Evolutionary conservation across 73 alveolate species (phyloP), one percentile per base, ranked within the genome.

Genomic region (Paramecium caudatum): DNA sequence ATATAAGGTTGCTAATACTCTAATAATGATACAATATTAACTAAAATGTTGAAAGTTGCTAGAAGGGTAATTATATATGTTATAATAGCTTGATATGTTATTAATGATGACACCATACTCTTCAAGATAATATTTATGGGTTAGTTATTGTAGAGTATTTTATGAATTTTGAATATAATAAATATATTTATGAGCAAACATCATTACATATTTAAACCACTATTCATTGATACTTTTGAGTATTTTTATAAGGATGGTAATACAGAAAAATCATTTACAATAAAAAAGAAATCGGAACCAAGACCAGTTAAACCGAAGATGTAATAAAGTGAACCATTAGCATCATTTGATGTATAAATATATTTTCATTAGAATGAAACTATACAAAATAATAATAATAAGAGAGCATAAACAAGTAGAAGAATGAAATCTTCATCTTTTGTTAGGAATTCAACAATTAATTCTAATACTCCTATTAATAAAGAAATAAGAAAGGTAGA

Each of bases 31-130:
- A 41, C 39, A 41, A 3, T 10, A 12, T 27, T 74, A 39, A 41
- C 45, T 10, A 74, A 21, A 43, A 8, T 74, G 46, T 34, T 74
- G 2, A 74, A 74, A 41, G 32, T 74, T 21, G 88, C 88, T 3
- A 74, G 88, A 45, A 74, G 68, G 43, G 88, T 74, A 74, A 74
- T 15, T 39, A 65, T 32, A 16, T n/a, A 65, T 65, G 13, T 33
- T 3, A 8, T 15, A 6, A 4, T 32, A 65, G 83, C 34, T 65
- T 13, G 83, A 65, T 65, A 65, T 65, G 47, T 65, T 65, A 12
- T 32, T 65, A 43, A 65, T 65, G 49, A 65, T 65, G 83, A 33
- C 83, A 65, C 50, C 83, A 15, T 65, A 65, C 39, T 32, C 27
- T 33, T 32, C 47, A 2, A 65, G 83, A 65, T 30, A 65, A 12